A percentile compares a stretch with the other conserved stretches of the same genome.
phyloP scores from a whole-genome alignment of 768 basidiomycete genomes.

The Sporobolomyces phaffii region DNA sequence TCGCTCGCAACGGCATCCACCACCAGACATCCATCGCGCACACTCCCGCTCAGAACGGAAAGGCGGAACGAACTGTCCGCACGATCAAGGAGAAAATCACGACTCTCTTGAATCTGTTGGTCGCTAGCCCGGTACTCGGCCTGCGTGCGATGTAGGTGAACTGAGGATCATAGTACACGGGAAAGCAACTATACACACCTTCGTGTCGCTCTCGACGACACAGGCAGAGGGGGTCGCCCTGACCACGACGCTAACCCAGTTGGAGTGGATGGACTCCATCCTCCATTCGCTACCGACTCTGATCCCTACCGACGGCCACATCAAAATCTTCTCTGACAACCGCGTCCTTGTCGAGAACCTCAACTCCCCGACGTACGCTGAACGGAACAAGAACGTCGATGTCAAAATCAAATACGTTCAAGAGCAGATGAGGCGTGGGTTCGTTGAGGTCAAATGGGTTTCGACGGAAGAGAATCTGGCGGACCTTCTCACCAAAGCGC shows the following conservation, averaged over 20 bases:
- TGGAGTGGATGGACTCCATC: neutral
- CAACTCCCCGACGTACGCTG: neutral
- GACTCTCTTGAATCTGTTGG: too few species aligned
- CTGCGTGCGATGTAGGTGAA: too few species aligned
- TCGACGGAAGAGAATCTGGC: neutral
- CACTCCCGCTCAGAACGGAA: neutral
- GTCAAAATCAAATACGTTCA: neutral
- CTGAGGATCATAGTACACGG: too few species aligned
- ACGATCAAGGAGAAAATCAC: slow-evolving; percentile 1
- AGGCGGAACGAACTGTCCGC: neutral
- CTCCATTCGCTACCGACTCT: neutral
- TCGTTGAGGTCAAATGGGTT: neutral
- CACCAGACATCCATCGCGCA: neutral
- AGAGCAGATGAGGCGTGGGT: neutral
- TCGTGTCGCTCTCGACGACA: neutral
- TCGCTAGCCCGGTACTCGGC: too few species aligned
- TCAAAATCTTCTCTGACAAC: neutral
- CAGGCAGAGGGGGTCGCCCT: neutral
- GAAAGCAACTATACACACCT: too few species aligned
- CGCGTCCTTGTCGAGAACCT: neutral
- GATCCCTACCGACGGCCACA: neutral
- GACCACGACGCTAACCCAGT: neutral
- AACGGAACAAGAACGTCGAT: neutral
- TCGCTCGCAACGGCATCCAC: neutral
- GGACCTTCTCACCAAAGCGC: slow-evolving; percentile 6